Evolutionary conservation across 768 basidiomycete species (phyloP).

Genomic region (Leccinum barrowsii): DNA sequence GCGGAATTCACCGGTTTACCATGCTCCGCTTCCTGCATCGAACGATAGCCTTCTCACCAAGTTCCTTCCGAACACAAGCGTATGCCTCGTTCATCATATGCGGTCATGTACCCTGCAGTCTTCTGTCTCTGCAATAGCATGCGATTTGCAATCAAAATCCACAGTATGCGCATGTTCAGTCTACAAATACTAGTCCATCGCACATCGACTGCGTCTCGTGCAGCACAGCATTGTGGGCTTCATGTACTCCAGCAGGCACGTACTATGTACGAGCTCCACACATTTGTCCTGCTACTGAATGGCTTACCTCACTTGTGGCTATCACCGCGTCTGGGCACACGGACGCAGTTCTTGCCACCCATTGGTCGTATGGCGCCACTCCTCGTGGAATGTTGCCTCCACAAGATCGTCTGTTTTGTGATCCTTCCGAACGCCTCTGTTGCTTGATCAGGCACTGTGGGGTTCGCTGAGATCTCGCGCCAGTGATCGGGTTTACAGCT

Average conservation of each 20-base stretch:
- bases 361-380: constrained; percentile 11
- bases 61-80: constrained; percentile 24
- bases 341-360: constrained; percentile 1
- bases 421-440: constrained; percentile 9
- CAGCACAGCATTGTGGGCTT: background rate
- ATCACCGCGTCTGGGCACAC: background rate
- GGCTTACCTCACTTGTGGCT: background rate
- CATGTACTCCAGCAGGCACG: background rate
- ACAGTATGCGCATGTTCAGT: constrained; percentile 5
- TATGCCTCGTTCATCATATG: constrained; percentile 14
- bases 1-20: constrained; percentile 7
- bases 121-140: constrained; percentile 5
- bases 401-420: constrained; percentile 6
- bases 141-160: constrained; percentile 17
- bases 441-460: constrained; percentile 10
- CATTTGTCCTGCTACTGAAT: constrained; percentile 19
- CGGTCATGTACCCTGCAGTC: constrained; percentile 1
- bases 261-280: constrained; percentile 1
- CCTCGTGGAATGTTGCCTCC: constrained; percentile 13
- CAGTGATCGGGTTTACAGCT: constrained; percentile 6
- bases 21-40: constrained; percentile 10
- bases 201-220: constrained; percentile 5
- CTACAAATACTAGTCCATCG: background rate
- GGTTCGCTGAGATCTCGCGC: constrained; percentile 26
- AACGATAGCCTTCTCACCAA: constrained; percentile 13